A percentile compares a stretch with the other conserved stretches of the same genome.
Evolutionary conservation across 2,329 filamentous ascomycete genomes (phyloP).

Genomic region (Sclerotinia glacialis): DNA sequence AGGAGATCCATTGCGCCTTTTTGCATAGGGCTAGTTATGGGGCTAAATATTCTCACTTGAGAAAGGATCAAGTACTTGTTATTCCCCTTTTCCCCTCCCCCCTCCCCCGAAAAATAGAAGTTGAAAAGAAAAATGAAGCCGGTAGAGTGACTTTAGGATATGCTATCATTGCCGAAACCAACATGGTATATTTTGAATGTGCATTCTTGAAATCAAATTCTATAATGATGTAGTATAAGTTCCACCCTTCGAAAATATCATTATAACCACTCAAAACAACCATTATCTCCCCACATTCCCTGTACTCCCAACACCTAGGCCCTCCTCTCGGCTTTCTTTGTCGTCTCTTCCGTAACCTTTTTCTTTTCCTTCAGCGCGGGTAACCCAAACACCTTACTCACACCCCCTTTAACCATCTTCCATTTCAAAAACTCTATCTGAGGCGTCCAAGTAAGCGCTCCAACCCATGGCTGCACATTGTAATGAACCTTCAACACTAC

Average conservation of each 20-base stretch:
- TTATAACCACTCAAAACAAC: not conserved
- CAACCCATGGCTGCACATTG: constrained; percentile 98
- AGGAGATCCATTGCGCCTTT: too few species aligned
- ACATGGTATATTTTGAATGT: not conserved
- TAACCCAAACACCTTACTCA: constrained; percentile 61
- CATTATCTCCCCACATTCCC: not conserved
- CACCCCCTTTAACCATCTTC: constrained; percentile 63
- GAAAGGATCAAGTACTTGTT: not conserved
- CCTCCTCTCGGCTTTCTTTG: not conserved
- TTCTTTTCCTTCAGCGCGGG: constrained; percentile 55
- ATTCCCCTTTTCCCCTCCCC: too few species aligned
- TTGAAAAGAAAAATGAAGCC: not conserved
- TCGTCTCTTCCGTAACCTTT: not conserved
- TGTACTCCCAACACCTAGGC: not conserved
- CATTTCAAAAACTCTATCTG: constrained; percentile 56
- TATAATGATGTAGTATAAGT: not conserved
- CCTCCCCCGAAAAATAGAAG: too few species aligned
- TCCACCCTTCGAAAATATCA: not conserved
- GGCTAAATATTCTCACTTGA: not conserved
- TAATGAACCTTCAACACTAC: constrained; percentile 82
- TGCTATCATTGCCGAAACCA: not conserved
- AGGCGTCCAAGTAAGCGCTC: constrained; percentile 75
- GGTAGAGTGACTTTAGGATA: too few species aligned
- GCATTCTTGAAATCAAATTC: not conserved
- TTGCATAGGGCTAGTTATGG: too few species aligned